These are phyloP conservation scores for Chlorella sp. DNA, from an alignment of 139 green algal species.

Conservation along the genomic window DNA sequence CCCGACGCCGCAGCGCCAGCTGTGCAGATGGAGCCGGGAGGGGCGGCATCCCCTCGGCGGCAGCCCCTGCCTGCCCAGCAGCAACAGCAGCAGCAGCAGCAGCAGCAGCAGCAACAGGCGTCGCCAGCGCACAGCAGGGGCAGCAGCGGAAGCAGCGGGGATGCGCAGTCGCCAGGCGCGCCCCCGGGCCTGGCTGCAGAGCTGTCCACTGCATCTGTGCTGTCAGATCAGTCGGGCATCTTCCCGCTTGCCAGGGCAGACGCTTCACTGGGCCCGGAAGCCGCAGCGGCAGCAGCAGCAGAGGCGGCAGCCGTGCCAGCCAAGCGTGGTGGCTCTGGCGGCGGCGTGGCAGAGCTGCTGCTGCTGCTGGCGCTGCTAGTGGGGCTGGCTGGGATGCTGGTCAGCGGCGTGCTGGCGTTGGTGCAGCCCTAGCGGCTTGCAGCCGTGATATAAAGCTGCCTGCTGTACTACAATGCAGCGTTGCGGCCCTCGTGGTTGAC, in stretches of 20 bases:
- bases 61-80: neutral
- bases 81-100: slow-evolving; percentile 8
- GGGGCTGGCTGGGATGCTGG: slow-evolving; percentile 1
- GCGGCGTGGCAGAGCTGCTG: neutral
- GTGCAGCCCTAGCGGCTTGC: neutral
- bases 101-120: slow-evolving; percentile 5
- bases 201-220: neutral
- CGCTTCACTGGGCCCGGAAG: neutral
- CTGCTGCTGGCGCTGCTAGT: neutral
- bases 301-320: neutral
- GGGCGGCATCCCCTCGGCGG: neutral
- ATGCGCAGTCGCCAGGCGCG: neutral
- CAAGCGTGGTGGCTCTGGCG: too few relatives aligned
- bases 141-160: neutral
- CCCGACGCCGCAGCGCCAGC: neutral
- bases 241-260: slow-evolving; percentile 27
- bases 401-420: neutral
- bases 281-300: neutral
- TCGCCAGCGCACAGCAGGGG: neutral
- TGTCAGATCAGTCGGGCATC: neutral
- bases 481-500: neutral
- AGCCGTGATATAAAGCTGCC: neutral
- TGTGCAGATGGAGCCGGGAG: neutral
- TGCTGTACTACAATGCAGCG: neutral
- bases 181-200: neutral